Conservation (phyloP, 2,329 filamentous ascomycete species). For the Epichloe brachyelytri region DNA sequence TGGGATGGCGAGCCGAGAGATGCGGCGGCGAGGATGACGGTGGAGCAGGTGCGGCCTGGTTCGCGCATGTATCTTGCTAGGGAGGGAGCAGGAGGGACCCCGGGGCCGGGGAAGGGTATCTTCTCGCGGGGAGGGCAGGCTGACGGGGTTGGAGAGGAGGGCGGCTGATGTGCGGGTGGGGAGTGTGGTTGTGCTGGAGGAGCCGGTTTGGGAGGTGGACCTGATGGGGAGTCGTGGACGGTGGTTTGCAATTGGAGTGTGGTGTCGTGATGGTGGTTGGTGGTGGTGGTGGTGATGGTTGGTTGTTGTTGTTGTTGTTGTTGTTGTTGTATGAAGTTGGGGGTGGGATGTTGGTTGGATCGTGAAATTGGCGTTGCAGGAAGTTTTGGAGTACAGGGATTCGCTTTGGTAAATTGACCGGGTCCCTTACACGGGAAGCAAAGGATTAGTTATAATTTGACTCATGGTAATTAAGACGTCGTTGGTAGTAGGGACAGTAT, state of each 20-base stretch:
- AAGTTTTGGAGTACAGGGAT: no score
- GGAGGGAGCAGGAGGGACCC: slow-evolving; percentile 5
- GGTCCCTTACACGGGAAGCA: no score
- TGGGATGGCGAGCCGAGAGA: slow-evolving; percentile 13
- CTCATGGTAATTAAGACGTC: no score
- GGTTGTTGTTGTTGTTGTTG: no score
- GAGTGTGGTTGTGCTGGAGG: slow-evolving; percentile 20
- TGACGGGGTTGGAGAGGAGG: slow-evolving; percentile 22
- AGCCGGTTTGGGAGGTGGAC: slow-evolving; percentile 26
- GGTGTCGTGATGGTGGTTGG: no score
- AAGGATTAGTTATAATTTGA: no score
- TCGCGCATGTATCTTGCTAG: slow-evolving; percentile 22
- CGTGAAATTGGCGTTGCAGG: no score
- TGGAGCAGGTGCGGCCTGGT: slow-evolving; percentile 20
- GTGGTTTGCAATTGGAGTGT: slow-evolving; percentile 26
- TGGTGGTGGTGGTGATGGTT: no score
- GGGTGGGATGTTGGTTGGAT: no score
- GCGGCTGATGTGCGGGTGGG: slow-evolving; percentile 17
- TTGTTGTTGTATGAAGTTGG: no score
- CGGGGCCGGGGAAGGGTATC: slow-evolving; percentile 10
- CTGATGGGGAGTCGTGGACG: slow-evolving; percentile 22
- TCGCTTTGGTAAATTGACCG: no score
- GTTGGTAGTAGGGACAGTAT: no score
- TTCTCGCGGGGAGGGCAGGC: slow-evolving; percentile 24
- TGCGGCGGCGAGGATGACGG: slow-evolving; percentile 11